Conservation (phyloP, 495 filamentous ascomycete species). For the Lasiosphaeria hispida region DNA sequence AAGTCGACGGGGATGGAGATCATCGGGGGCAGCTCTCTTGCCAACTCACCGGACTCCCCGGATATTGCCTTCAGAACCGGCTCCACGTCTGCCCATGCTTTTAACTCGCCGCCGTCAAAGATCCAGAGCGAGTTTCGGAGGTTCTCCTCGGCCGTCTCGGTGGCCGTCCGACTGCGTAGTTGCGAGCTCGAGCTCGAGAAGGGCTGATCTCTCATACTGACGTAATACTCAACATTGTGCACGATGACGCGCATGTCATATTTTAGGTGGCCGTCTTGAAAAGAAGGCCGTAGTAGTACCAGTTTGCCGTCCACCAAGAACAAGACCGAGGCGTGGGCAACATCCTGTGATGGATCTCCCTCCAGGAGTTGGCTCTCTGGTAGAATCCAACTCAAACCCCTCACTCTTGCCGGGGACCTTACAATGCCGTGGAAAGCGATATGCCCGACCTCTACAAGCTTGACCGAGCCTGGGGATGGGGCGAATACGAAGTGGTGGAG, state of each 20-base stretch:
- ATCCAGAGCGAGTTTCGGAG: constrained; percentile 90
- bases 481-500: constrained; percentile 92
- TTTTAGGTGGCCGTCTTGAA: constrained; percentile 74
- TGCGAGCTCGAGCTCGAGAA: constrained; percentile 36
- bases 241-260: constrained; percentile 98
- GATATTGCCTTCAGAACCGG: constrained; percentile 71
- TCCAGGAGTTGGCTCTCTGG: constrained; percentile 86
- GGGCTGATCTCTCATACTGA: constrained; percentile 82
- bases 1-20: constrained; percentile 77
- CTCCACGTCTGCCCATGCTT: constrained; percentile 88
- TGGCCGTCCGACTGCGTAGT: constrained; percentile 20
- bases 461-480: constrained; percentile 62
- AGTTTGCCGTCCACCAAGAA: constrained; percentile 96
- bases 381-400: constrained; percentile 92
- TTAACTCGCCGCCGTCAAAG: constrained; percentile 81
- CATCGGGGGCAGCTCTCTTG: constrained; percentile 58
- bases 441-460: constrained; percentile 86
- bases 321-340: constrained; percentile 87
- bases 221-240: constrained; percentile 92
- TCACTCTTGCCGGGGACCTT: constrained; percentile 83
- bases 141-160: constrained; percentile 43
- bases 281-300: constrained; percentile 83
- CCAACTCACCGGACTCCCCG: constrained; percentile 55
- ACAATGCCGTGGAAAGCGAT: constrained; percentile 97
- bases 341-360: constrained; percentile 94